phyloP scores from a whole-genome alignment of 176 grass and related monocot genomes.

The Hyparrhenia diplandra region DNA sequence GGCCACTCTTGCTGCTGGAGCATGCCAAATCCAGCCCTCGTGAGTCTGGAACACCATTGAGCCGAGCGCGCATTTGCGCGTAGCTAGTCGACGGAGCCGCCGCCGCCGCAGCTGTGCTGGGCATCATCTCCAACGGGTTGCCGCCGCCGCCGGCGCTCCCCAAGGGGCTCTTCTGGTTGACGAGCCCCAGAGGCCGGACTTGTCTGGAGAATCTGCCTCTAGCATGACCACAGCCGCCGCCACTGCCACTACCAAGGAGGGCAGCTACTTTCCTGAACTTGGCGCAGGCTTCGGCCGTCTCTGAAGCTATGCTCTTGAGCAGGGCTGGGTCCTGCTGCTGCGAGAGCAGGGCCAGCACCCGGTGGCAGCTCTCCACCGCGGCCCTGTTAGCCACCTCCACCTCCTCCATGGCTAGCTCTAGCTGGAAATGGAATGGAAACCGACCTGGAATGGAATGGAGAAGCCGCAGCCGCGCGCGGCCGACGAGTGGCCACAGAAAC shows the following conservation, averaged over 20 bases:
- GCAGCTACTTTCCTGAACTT: slow-evolving; percentile 74
- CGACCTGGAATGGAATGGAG: neutral
- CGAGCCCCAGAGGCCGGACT: slow-evolving; percentile 27
- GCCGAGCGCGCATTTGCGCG: slow-evolving; percentile 29
- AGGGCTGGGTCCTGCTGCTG: slow-evolving; percentile 54
- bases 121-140: slow-evolving; percentile 10
- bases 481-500: neutral
- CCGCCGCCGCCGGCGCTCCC: slow-evolving; percentile 16
- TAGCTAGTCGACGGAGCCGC: slow-evolving; percentile 29
- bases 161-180: slow-evolving; percentile 46
- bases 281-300: slow-evolving; percentile 61
- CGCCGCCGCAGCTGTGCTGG: neutral
- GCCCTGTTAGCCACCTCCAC: slow-evolving; percentile 72
- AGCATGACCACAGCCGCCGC: slow-evolving; percentile 30
- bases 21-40: slow-evolving; percentile 27
- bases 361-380: slow-evolving; percentile 78
- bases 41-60: neutral
- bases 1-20: slow-evolving; percentile 14
- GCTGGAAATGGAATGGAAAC: neutral
- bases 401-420: slow-evolving; percentile 74
- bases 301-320: slow-evolving; percentile 45
- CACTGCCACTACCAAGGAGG: slow-evolving; percentile 36
- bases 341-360: slow-evolving; percentile 59
- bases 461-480: neutral
- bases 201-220: slow-evolving; percentile 48